Base-by-base conservation (phyloP, 768 basidiomycete species). In the Lenzites betulinus region DNA sequence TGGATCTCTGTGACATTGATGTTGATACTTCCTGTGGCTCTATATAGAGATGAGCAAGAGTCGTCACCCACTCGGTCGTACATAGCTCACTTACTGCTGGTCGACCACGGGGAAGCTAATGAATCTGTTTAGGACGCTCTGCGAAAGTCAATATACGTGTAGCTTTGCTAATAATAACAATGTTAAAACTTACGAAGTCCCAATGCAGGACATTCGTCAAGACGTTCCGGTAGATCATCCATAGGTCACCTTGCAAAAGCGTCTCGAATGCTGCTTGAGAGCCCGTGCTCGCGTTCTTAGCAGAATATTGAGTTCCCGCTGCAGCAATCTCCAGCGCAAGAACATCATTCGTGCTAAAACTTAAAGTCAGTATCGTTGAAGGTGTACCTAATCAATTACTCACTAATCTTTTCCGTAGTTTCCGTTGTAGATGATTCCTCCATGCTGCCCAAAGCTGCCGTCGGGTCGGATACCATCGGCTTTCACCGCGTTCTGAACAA, bases 141-240 rank as follows among this genome's bases (percentile, higher is more conserved):
- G 62, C 22, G 47, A 33, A 52, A 16, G 20, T 43, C 12, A 55
- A 53, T 18, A 35, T 54, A n/a, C n/a, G 25, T 12, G 54, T 7
- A 49, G 42, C 2, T 36, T 44, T 18, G 18, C 8, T 3, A 43
- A 28, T 15, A 30, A 26, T 62, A 30, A 43, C 30, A 22, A 2
- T 4, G 0, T n/a, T n/a, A 56, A 35, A 15, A 78, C 87, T 67
- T 58, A 89, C 87, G 67, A 88, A 84, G 66, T 91, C 89, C 86
- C 87, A 91, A 67, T 89, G 87, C 47, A 85, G 67, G 18, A 83
- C 79, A 4, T 77, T 73, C 1, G 88, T 87, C 26, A 79, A 50
- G 11, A 76, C 70, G 66, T 90, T 89, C 13, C 75, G 74, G 66
- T 81, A 87, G 26, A 89, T 84, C 87, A 89, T 88, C 89, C 89